Base-by-base conservation (phyloP, 306 rosid genomes). In the Amphicarpaea edgeworthii region DNA sequence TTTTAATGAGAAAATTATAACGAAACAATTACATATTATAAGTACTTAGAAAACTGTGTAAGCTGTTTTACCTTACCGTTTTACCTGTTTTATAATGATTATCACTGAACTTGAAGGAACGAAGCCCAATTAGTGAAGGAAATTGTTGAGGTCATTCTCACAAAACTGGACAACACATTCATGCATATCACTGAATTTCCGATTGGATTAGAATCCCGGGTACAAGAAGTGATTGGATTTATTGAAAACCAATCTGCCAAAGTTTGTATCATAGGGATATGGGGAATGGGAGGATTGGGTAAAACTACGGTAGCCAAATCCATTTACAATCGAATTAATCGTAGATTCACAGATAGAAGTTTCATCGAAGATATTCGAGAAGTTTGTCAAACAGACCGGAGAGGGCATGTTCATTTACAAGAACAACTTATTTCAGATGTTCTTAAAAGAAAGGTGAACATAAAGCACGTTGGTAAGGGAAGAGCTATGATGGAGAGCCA, bases 231-330 rank as follows among this genome's bases (percentile, higher is more conserved):
- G 26, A 51, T 8, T 17, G 26, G 58, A 17, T 51, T 51, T 8
- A 19, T 8, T 19, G 12, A 17, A 1, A 51, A 19, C 0, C 3
- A 17, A 0, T 8, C 1, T 12, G 1, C 12, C 12, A 19, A 9
- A 17, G 53, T 47, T 15, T 51, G 58, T 20, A 17, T 51, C 0
- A 8, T 51, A 2, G 58, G 58, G 26, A 17, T 51, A 51, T 51
- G 58, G 58, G 58, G 58, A 51, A 51, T 51, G 26, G 58, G 58
- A 17, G 58, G 58, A 19, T 17, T 8, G 26, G 58, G 26, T 51
- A 51, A 51, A 51, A 51, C 26, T 51, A 51, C 58, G 12, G 8
- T 6, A 8, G 58, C 58, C 4, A 51, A 51, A 51, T 12, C 26
- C 12, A 19, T 8, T 12, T 51, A 2, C 24, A 50, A 50, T 50